Percentiles rank a stretch among this genome's conserved stretches.
phyloP scores from a whole-genome alignment of 441 rosid species.

The Isatis lusitanica region DNA sequence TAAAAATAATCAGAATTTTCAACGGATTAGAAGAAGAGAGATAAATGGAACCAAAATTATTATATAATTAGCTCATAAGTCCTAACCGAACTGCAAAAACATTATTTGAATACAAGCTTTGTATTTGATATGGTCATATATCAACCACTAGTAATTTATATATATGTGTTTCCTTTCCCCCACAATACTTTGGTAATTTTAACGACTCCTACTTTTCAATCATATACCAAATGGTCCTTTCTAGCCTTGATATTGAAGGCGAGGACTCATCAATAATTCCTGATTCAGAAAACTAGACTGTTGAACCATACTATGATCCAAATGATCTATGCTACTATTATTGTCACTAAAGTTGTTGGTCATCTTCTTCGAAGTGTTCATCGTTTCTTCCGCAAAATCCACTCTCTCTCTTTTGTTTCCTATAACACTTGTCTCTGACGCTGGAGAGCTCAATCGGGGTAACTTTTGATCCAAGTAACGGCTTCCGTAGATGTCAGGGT shows the following conservation, averaged over 20 bases:
- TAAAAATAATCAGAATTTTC: not conserved
- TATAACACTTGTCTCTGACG: constrained; percentile 36
- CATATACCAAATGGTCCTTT: constrained; percentile 14
- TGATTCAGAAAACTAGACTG: constrained; percentile 54
- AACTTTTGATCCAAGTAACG: constrained; percentile 52
- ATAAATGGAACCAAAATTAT: not conserved
- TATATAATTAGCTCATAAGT: not conserved
- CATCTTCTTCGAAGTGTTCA: constrained; percentile 51
- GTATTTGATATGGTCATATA: constrained; percentile 8
- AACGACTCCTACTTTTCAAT: constrained; percentile 26
- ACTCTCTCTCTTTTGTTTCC: constrained; percentile 62
- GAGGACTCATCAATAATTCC: constrained; percentile 52
- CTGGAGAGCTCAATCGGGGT: constrained; percentile 48
- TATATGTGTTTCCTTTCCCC: not conserved
- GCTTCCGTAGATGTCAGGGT: constrained; percentile 27
- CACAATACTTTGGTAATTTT: constrained; percentile 15
- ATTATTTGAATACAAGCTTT: not conserved
- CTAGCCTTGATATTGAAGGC: constrained; percentile 59
- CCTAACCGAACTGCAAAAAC: not conserved
- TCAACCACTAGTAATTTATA: constrained; percentile 12
- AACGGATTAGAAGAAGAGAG: not conserved
- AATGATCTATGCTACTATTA: constrained; percentile 40
- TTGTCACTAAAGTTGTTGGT: constrained; percentile 45
- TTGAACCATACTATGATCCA: constrained; percentile 61
- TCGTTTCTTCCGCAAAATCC: constrained; percentile 39